A percentile compares a stretch with the other conserved stretches of the same genome.
These are phyloP conservation scores for Ceratobasidium sp. DNA, from an alignment of 1,284 basidiomycete genomes.

Conservation along the genomic window DNA sequence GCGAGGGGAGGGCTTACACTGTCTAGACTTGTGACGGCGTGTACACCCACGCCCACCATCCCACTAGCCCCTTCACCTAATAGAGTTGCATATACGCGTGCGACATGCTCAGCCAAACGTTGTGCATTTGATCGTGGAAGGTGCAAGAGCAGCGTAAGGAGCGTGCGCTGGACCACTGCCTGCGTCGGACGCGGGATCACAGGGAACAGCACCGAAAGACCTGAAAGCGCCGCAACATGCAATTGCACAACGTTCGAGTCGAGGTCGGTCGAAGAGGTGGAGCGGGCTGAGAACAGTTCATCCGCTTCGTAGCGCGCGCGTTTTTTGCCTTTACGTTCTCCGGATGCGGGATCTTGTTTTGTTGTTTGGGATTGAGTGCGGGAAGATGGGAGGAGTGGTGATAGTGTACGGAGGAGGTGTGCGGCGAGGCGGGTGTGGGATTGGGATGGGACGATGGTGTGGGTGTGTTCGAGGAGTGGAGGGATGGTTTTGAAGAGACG, in stretches of 20 bases:
- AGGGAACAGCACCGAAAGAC: conserved; percentile 40
- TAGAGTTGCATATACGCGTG: conserved; percentile 11
- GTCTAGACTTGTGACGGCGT: neutral
- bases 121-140: neutral
- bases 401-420: conserved; percentile 66
- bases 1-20: neutral
- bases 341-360: conserved; percentile 30
- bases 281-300: conserved; percentile 81
- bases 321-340: conserved; percentile 74
- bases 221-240: conserved; percentile 51
- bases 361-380: conserved; percentile 64
- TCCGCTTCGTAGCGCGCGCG: conserved; percentile 82
- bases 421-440: conserved; percentile 63
- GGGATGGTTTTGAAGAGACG: conserved; percentile 61
- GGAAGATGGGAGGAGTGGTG: conserved; percentile 60
- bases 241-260: conserved; percentile 54
- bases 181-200: conserved; percentile 43
- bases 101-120: neutral
- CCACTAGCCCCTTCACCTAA: conserved; percentile 20
- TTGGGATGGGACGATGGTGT: conserved; percentile 62
- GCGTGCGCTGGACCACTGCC: conserved; percentile 18
- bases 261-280: conserved; percentile 78
- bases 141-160: conserved; percentile 12
- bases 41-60: conserved; percentile 27
- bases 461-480: conserved; percentile 62